These are phyloP conservation scores for Solanum sejunctum DNA, from an alignment of 257 asterid genomes.

Conservation along the genomic window DNA sequence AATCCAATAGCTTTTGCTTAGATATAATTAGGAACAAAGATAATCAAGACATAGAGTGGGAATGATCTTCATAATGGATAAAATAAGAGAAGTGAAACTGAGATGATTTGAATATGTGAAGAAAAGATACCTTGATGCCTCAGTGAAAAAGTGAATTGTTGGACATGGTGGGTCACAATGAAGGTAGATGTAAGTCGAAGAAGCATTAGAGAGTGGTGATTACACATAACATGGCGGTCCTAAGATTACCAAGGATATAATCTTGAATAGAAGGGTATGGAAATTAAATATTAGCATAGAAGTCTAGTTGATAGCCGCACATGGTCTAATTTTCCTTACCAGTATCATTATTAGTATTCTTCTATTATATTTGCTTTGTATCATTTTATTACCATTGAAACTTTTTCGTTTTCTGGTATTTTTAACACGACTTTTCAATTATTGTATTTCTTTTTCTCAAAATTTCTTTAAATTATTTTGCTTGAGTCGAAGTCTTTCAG, in stretches of 20 bases:
- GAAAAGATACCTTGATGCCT: not conserved
- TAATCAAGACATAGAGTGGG: not conserved
- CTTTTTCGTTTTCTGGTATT: not conserved
- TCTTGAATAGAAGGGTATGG: not conserved
- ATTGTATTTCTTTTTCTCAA: not conserved
- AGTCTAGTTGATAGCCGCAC: not conserved
- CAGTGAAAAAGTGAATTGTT: not conserved
- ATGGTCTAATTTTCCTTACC: no score
- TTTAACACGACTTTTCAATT: no score
- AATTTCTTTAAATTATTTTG: no score
- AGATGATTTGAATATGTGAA: not conserved
- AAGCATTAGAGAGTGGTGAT: no score
- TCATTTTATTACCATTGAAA: no score
- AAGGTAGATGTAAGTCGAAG: not conserved
- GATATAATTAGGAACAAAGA: no score
- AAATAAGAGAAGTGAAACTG: fast-evolving
- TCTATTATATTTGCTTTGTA: no score
- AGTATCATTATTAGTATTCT: no score
- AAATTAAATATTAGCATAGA: not conserved
- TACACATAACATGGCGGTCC: not conserved
- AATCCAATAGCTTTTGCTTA: not conserved
- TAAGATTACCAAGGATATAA: no score
- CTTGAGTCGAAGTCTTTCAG: not conserved
- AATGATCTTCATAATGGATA: not conserved
- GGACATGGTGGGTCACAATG: not conserved